Percentiles rank a stretch among this genome's conserved stretches.
Evolutionary conservation across 192 early-diverging fungal species (phyloP).

Genomic region (Phycomyces blakesleeanus): DNA sequence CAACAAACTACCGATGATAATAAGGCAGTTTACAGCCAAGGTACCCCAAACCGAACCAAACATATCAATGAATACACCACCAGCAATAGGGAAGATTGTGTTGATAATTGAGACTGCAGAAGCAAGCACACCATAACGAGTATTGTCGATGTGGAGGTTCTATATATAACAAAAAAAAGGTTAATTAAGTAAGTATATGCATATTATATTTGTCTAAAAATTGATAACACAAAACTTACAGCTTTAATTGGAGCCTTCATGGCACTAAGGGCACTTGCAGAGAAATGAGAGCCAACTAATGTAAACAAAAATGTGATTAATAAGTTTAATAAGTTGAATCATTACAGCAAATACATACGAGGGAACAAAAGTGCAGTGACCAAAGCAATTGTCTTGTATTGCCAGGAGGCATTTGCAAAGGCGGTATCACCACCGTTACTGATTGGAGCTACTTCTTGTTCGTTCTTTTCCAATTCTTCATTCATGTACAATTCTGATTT

Average conservation of each 20-base stretch:
- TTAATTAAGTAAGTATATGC: not conserved
- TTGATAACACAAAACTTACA: slow-evolving; percentile 36
- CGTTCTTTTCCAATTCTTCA: not conserved
- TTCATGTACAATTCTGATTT: not conserved
- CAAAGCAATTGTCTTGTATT: slow-evolving; percentile 56
- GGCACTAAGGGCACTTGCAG: slow-evolving; percentile 62
- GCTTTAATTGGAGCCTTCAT: slow-evolving; percentile 69
- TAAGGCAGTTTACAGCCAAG: slow-evolving; percentile 49
- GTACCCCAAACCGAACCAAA: slow-evolving; percentile 60
- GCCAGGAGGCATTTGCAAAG: slow-evolving; percentile 38
- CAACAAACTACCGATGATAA: slow-evolving; percentile 52
- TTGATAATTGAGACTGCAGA: slow-evolving; percentile 60
- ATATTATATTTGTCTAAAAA: not conserved
- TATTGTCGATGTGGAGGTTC: slow-evolving; percentile 54
- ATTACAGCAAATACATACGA: slow-evolving; percentile 34
- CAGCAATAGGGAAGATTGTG: slow-evolving; percentile 53
- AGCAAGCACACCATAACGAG: slow-evolving; percentile 60
- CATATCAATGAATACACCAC: slow-evolving; percentile 57
- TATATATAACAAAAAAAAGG: slow-evolving; percentile 25
- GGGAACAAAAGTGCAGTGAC: slow-evolving; percentile 56
- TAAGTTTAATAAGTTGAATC: not conserved
- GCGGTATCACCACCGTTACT: slow-evolving; percentile 20
- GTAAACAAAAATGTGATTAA: too few relatives aligned
- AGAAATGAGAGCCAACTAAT: slow-evolving; percentile 70
- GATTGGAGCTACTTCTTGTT: not conserved